Percentiles rank a stretch among this genome's conserved stretches.
phyloP scores from a whole-genome alignment of 176 grass and related monocot genomes.

The Otatea glauca region DNA sequence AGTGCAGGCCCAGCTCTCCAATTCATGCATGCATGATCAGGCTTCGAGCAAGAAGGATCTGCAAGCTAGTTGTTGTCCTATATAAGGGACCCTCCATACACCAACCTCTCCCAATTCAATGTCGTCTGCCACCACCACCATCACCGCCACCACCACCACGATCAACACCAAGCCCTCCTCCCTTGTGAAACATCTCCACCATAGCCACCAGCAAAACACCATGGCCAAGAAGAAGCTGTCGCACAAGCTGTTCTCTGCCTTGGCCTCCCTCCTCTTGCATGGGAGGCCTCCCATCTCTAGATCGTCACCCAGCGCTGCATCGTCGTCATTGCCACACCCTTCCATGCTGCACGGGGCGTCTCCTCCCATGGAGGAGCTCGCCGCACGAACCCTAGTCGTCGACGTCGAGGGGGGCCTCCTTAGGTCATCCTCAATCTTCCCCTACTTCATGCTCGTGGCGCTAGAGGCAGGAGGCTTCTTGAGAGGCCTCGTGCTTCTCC shows the following conservation, averaged over 20 bases:
- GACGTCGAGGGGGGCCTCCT: constrained; percentile 56
- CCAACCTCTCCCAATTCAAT: not conserved
- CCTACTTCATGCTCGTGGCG: constrained; percentile 88
- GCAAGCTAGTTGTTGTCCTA: too few relatives aligned
- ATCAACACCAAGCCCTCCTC: not conserved
- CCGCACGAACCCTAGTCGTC: constrained; percentile 17
- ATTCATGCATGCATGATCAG: too few relatives aligned
- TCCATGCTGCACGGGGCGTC: not conserved
- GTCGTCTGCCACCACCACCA: too few relatives aligned
- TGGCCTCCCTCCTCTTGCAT: constrained; percentile 37
- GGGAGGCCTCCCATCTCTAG: constrained; percentile 8
- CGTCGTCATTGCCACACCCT: not conserved
- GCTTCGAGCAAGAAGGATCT: too few relatives aligned
- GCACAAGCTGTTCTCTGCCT: constrained; percentile 40
- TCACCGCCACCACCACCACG: too few relatives aligned
- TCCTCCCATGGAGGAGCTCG: not conserved
- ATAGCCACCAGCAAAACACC: not conserved
- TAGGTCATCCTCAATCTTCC: constrained; percentile 38
- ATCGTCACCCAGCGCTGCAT: not conserved
- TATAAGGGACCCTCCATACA: too few relatives aligned
- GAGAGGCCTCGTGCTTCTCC: constrained; percentile 53
- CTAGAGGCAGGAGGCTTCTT: constrained; percentile 67
- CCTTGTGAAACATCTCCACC: too few relatives aligned
- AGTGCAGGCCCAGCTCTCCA: too few relatives aligned
- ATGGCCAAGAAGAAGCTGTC: constrained; percentile 45